Conservation (phyloP, 106 monocot genomes). For the Alisma plantagoaquatica region DNA sequence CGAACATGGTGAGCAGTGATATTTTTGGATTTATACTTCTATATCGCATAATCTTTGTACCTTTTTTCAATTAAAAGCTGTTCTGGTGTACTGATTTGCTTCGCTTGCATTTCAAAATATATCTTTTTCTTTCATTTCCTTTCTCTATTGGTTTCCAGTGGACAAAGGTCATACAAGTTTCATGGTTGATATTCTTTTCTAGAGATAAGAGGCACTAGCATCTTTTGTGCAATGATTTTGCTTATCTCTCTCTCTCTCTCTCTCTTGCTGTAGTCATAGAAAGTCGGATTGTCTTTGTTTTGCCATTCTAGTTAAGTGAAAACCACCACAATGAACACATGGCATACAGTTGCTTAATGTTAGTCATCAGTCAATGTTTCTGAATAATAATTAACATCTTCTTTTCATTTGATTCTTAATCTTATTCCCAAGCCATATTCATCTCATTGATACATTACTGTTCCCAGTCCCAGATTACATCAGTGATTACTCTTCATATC, state of each 20-base stretch:
- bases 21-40: background rate
- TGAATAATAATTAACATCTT: background rate
- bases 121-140: background rate
- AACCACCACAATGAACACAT: background rate
- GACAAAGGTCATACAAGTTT: no score
- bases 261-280: no score
- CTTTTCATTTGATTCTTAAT: background rate
- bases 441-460: background rate
- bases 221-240: no score
- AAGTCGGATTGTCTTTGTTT: background rate
- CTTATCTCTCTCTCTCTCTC: no score
- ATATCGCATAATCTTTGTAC: background rate
- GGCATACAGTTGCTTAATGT: background rate
- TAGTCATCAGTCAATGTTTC: background rate
- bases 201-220: no score
- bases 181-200: no score
- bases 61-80: background rate
- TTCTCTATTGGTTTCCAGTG: background rate
- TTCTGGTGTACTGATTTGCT: background rate
- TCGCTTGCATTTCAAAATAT: background rate
- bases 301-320: background rate
- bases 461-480: conserved; percentile 50
- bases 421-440: background rate
- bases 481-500: conserved; percentile 54
- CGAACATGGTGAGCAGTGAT: conserved; percentile 32